phyloP scores from a whole-genome alignment of 2,329 filamentous ascomycete species.

The Fusarium globosum region DNA sequence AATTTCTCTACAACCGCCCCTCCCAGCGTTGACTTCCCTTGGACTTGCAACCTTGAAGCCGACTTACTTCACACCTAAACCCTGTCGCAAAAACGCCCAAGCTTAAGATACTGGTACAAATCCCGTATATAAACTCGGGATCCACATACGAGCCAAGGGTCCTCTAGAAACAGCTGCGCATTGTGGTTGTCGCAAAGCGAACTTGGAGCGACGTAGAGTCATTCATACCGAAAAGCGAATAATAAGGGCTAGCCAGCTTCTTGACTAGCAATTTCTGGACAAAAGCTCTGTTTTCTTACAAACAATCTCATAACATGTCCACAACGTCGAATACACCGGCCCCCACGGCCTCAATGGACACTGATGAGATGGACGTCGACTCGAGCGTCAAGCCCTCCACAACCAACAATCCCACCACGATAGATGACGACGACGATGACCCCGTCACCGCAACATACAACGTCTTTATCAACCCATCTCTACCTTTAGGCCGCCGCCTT shows the following conservation, averaged over 20 bases:
- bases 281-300: background rate
- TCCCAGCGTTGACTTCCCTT: conserved; percentile 8
- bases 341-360: conserved; percentile 33
- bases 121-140: too few species aligned
- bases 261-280: background rate
- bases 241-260: background rate
- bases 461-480: conserved; percentile 83
- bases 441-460: conserved; percentile 81
- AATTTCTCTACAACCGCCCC: conserved; percentile 36
- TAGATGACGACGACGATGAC: conserved; percentile 63
- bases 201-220: background rate
- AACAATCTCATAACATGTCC: conserved; percentile 13
- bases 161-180: background rate
- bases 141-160: background rate
- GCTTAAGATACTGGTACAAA: background rate
- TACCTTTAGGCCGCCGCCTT: conserved; percentile 71
- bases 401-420: conserved; percentile 12
- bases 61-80: background rate
- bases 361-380: conserved; percentile 39
- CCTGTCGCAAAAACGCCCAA: background rate
- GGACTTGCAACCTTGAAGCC: background rate
- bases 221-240: background rate
- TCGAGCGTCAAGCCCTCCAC: conserved; percentile 22
- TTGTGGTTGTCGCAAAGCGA: conserved; percentile 28
- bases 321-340: conserved; percentile 15